Percentiles rank a stretch among this genome's conserved stretches.
Evolutionary conservation across 306 rosid genomes (phyloP).

Genomic region (Aeschynomene evenia): DNA sequence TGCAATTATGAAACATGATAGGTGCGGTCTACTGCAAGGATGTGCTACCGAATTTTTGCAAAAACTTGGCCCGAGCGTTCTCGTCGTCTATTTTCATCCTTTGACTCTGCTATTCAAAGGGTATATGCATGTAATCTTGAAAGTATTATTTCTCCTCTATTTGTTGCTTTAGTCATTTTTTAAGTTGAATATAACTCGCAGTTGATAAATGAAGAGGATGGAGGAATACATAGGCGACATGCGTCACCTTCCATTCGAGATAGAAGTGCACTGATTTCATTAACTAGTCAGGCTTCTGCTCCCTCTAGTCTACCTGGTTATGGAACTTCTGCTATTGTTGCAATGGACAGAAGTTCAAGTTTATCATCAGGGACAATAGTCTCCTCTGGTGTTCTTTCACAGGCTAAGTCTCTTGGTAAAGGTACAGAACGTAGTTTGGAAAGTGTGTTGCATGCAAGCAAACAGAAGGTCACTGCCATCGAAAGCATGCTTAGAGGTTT

Average conservation of each 20-base stretch:
- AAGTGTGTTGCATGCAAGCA: constrained; percentile 93
- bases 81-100: constrained; percentile 73
- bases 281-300: constrained; percentile 62
- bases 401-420: constrained; percentile 68
- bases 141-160: constrained; percentile 30
- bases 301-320: constrained; percentile 78
- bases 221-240: constrained; percentile 87
- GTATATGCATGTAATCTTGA: constrained; percentile 41
- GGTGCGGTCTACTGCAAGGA: constrained; percentile 97
- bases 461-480: constrained; percentile 96
- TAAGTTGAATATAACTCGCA: constrained; percentile 40
- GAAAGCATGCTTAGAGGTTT: constrained; percentile 99
- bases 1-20: constrained; percentile 44
- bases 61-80: constrained; percentile 99
- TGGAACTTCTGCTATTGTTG: constrained; percentile 99
- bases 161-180: constrained; percentile 18
- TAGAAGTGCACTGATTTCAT: constrained; percentile 60
- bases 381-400: constrained; percentile 75
- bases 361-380: constrained; percentile 76
- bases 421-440: constrained; percentile 89
- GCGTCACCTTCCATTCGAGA: constrained; percentile 94
- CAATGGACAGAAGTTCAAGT: constrained; percentile 92
- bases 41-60: constrained; percentile 94
- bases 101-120: constrained; percentile 97
- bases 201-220: constrained; percentile 99